Base-by-base conservation (phyloP, 208 protist species). In the Leishmania major region DNA sequence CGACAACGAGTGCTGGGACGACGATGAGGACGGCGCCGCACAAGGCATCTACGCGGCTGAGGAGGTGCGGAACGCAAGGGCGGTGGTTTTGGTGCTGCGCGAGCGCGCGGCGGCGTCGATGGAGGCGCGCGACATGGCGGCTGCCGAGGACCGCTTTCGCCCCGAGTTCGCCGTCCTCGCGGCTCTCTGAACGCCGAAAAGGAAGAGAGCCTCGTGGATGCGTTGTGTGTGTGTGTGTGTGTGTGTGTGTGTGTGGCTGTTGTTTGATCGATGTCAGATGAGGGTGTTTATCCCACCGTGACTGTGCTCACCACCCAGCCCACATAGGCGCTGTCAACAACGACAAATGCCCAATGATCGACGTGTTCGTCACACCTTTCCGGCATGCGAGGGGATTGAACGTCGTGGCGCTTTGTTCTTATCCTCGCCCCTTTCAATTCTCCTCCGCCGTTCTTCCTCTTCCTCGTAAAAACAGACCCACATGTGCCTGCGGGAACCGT, bases 11-110 rank as follows among this genome's bases (percentile, higher is more conserved):
- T 19, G 75, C 47, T 43, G 67, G 45, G 81, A 88, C 75, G 87
- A 87, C 87, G 88, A 93, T 37, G 82, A 89, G 69, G 87, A 88
- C 40, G 83, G 82, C 25, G 86, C 73, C 31, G 87, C 83, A 51
- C 82, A 89, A 70, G 84, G 82, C 60, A 86, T 92, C 69, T 84
- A 85, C 69, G 78, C 75, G 19, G 64, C 81, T 35, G 87, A 87
- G 40, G 89, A 89, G 69, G 45, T 92, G 40, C 80, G 72, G 37
- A 82, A 79, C 15, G 87, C 89, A 55, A 67, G 40, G 60, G 51
- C 66, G 28, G 62, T 88, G 55, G 80, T 92, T 43, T 76, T 79
- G 35, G 60, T 74, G 51, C 70, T 92, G 78, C 70, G 80, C 51
- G 79, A 84, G 55, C 72, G 64, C 74, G 74, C 51, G 28, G 76